These are phyloP conservation scores for Schizophyllum amplum DNA, from an alignment of 1,284 basidiomycete species.

Conservation along the genomic window DNA sequence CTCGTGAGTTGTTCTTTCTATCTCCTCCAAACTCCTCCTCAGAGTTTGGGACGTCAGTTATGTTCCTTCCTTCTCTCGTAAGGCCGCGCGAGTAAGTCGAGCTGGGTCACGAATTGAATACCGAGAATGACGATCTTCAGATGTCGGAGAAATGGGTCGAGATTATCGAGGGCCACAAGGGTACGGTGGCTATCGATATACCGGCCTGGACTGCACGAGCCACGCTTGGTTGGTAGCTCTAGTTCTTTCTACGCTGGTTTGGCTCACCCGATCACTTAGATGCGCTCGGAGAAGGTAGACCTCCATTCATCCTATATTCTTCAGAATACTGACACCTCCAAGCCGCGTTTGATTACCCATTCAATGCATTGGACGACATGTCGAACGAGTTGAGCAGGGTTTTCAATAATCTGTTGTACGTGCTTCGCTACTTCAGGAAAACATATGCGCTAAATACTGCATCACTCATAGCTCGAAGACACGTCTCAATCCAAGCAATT, in stretches of 20 bases:
- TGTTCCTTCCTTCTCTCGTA: constrained; percentile 23
- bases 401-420: constrained; percentile 14
- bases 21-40: constrained; percentile 24
- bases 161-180: neutral
- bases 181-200: neutral
- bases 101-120: neutral
- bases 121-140: neutral
- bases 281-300: constrained; percentile 16
- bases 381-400: constrained; percentile 11
- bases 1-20: constrained; percentile 23
- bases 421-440: neutral
- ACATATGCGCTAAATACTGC: constrained; percentile 22
- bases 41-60: constrained; percentile 8
- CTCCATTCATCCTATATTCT: neutral
- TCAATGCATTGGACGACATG: constrained; percentile 15
- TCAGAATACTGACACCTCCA: neutral
- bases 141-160: neutral
- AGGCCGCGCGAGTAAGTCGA: constrained; percentile 23
- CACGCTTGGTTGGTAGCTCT: neutral
- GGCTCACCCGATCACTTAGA: neutral
- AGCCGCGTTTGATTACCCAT: constrained; percentile 18
- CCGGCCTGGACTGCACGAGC: neutral
- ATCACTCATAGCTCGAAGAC: constrained; percentile 24
- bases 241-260: neutral
- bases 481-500: constrained; percentile 21